Base-by-base conservation (phyloP, 768 basidiomycete species). In the Boletus reticuloceps region DNA sequence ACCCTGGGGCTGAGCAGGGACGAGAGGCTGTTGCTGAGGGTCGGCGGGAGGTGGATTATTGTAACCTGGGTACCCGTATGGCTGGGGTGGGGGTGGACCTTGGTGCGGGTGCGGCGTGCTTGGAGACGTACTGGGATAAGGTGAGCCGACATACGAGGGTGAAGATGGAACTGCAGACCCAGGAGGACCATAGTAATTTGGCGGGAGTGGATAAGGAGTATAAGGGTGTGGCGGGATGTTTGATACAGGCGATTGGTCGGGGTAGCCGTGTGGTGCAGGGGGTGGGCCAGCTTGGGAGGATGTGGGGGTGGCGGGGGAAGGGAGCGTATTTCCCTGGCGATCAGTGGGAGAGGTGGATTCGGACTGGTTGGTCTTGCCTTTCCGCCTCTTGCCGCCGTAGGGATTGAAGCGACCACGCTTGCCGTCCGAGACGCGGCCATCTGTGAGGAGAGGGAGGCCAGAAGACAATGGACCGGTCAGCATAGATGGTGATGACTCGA, bases 341-440 rank as follows among this genome's bases (percentile, higher is more conserved):
- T 71, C 72, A 13, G 64, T 68, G 3, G 72, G 72, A 17, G 70
- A 73, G 12, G 43, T 51, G 1, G 72, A 71, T n/a, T 63, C 67
- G 12, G 62, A 59, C 11, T 68, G 62, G 42, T 43, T 52, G 7
- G 58, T 43, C 55, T 69, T 72, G n/a, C 69, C 63, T 61, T 72
- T 79, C 46, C 75, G 72, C n/a, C 72, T 73, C 63, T 79, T 80
- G 49, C 64, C 54, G 13, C 62, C 61, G 53, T 80, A 81, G 5
- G 82, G 80, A 32, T 72, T 73, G 58, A 60, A 80, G 20, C 81
- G 75, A 57, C 75, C 75, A 14, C 78, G 77, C 61, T 78, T 80
- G 40, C 62, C 62, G 32, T 80, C 80, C 1, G 76, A 57, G 25
- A 76, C 55, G 46, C 76, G 77, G 29, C 74, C 73, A 39, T 81